Evolutionary conservation across 2,329 filamentous ascomycete genomes (phyloP), one percentile per base, ranked within the genome.

Genomic region (Ceratocystis cacaofunesta): DNA sequence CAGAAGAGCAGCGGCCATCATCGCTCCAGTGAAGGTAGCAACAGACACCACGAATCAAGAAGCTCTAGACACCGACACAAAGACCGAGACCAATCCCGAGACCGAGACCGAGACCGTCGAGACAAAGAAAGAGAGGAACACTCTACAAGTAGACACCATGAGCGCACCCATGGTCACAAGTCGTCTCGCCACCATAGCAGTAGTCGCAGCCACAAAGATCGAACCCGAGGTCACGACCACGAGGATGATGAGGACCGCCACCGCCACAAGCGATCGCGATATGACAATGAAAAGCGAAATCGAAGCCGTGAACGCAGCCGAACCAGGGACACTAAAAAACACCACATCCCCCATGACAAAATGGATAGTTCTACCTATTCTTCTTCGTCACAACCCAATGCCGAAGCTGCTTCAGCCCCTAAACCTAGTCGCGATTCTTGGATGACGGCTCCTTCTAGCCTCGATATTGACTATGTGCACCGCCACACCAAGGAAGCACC

Each of bases 381-480:
- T 43, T 61, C 25, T 19, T 32, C 43, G 3, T 22, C 60, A 19
- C 41, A 30, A 30, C 19, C 22, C 41, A 43, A 62, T 43, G n/a
- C 15, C 17, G 22, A 28, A 48, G 22, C 22, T 44, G 3, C 74
- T 86, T 41, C 81, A 85, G 69, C 22, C 22, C 36, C 43, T 57
- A 36, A 44, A 52, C 36, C 28, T 8, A 63, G 36, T 28, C 84
- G 95, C 69, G 94, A 97, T 74, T 84, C 88, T 0, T 99, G 95
- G 92, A 99, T 99, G 94, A 87, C 91, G 67, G 87, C 87, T 0
- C 91, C 92, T 0, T 89, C 89, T 0, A 85, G 87, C 0, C 76
- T 95, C 44, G 87, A 92, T 64, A 79, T 97, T 66, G 92, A 97
- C 72, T 96, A 95, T 73, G 81, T 90, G 62, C 82, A 89, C 72